Evolutionary conservation across 75 land plant genomes (phyloP).

Genomic region (Larix kaempferi): DNA sequence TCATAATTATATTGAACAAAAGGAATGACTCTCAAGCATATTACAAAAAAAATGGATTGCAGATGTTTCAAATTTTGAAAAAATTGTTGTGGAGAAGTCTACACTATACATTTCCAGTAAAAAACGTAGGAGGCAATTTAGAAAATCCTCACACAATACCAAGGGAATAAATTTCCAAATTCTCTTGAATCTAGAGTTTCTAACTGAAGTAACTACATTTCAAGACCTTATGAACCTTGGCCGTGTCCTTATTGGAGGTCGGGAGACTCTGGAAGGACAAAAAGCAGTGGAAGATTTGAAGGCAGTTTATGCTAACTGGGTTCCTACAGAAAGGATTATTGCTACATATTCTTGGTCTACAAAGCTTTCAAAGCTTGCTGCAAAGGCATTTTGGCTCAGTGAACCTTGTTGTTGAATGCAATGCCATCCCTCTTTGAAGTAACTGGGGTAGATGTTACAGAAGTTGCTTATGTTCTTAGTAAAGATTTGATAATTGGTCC

Average conservation of each 20-base stretch:
- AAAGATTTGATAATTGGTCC: constrained; percentile 38
- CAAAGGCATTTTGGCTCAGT: no score
- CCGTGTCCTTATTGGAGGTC: constrained; percentile 34
- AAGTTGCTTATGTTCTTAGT: constrained; percentile 30
- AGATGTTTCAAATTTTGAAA: no score
- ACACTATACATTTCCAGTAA: neutral
- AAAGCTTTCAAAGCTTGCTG: constrained; percentile 35
- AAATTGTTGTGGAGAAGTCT: no score
- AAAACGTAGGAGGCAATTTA: constrained; percentile 36
- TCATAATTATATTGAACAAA: no score
- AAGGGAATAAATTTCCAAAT: constrained; percentile 36
- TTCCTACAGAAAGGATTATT: constrained; percentile 30
- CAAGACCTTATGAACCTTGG: constrained; percentile 25
- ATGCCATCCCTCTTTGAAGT: constrained; percentile 37
- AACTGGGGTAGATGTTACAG: constrained; percentile 13
- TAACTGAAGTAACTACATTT: constrained; percentile 38
- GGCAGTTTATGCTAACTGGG: constrained; percentile 9
- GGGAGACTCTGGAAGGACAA: constrained; percentile 35
- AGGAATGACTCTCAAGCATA: no score
- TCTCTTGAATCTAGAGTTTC: constrained; percentile 37
- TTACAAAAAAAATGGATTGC: no score
- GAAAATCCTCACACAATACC: constrained; percentile 35
- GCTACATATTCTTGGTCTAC: constrained; percentile 39
- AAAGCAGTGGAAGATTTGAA: constrained; percentile 26
- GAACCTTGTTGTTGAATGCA: constrained; percentile 29